Base-by-base conservation (phyloP, 148 eudicot genomes). In the Cornus kousa region DNA sequence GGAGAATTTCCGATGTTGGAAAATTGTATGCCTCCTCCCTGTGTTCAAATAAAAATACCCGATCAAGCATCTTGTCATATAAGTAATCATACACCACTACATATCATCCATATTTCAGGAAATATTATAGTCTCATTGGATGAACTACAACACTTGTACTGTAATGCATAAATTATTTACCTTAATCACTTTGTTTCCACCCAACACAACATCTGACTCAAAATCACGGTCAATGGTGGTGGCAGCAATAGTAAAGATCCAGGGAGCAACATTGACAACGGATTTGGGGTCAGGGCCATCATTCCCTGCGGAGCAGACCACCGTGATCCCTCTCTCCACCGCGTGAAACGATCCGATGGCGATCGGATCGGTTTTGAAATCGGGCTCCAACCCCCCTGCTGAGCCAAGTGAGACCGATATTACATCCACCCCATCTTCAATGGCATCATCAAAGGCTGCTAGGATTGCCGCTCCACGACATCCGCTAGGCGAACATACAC, bases 311-410 rank as follows among this genome's bases (percentile, higher is more conserved):
- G 95, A 89, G 81, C 96, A 90, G 7, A 83, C 87, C 43, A 91
- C 92, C 2, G 81, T 84, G 67, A 93, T 90, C 24, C 96, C 95
- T 53, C 85, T 88, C 76, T 91, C 89, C 20, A 88, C 90, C 0
- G 91, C 96, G 71, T 93, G 94, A 65, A 93, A 91, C 14, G 94
- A 70, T 33, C 97, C 97, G 11, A 94, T 88, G 19, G 98, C 91
- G 0, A 90, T 90, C 32, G 92, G 85, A 74, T 89, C 91, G 0
- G 70, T 71, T 23, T 74, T 68, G 24, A 87, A 81, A 31, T 83
- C 83, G 0, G 80, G 84, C 17, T 57, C 80, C 40, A 32, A 64
- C 1, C 37, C 75, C 3, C 86, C 68, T 4, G 82, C 77, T 3
- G 90, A 32, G 4, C 98, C 98, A 20, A 94, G 82, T 0, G 98